Evolutionary conservation across 768 basidiomycete genomes (phyloP), one percentile per base, ranked within the genome.

Genomic region (Amanita polypyramis): DNA sequence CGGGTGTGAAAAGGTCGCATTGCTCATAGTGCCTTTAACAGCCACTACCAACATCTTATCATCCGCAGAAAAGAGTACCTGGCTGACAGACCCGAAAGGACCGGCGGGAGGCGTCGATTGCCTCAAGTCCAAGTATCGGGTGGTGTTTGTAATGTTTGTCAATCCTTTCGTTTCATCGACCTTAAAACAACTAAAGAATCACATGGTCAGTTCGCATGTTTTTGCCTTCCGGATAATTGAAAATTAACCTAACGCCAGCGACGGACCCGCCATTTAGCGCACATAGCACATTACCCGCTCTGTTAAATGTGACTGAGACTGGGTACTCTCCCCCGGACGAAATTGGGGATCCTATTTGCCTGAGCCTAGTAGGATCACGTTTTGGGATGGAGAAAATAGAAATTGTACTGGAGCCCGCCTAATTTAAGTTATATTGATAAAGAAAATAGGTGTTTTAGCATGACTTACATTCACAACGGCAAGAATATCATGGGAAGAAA

Each of bases 61-160:
- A n/a, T n/a, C n/a, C n/a, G n/a, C n/a, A n/a, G n/a, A n/a, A 62
- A 76, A 76, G 35, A 75, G 52, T 49, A 76, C 54, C 49, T 76
- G 69, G 56, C 66, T 69, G 41, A 65, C 61, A 15, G 63, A 65
- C 29, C 70, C 70, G 0, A 70, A 62, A 9, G 74, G 75, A 6
- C 75, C 75, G 11, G 58, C 71, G 0, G 74, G 65, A 30, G 73
- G 73, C 11, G 74, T 74, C 5, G 75, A 73, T 57, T 76, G 75
- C 55, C 73, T 73, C 45, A 76, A 58, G 17, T 59, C 57, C 29
- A 76, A 62, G 14, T 67, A 60, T 32, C 75, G 70, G 5, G 65
- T 60, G 5, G 72, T 68, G 61, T 70, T 69, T 23, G 64, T 42
- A 19, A 70, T 64, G 8, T 67, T 56, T 15, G 61, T 49, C 19